phyloP scores from a whole-genome alignment of 805 yeast species.

The Wickerhamomyces mucosus region DNA sequence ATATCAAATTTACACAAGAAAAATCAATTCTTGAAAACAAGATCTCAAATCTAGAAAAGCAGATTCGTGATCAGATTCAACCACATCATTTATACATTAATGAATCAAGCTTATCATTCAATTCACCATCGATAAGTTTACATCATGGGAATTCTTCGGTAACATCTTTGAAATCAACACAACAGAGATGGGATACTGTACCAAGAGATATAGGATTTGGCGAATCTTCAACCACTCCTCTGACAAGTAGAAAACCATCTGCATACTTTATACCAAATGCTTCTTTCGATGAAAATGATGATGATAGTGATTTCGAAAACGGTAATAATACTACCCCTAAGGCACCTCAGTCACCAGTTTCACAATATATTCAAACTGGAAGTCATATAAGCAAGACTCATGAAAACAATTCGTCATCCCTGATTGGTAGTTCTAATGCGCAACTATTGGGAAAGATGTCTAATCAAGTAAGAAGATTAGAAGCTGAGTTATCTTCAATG shows the following conservation, averaged over 20 bases:
- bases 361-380: constrained; percentile 9
- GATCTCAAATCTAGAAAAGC: constrained; percentile 11
- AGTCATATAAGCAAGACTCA: constrained; percentile 5
- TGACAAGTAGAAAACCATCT: constrained; percentile 20
- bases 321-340: constrained; percentile 9
- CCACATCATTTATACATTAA: constrained; percentile 9
- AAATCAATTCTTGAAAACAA: constrained; percentile 11
- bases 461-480: constrained; percentile 67
- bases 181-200: constrained; percentile 11
- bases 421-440: constrained; percentile 28
- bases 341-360: constrained; percentile 14
- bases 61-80: constrained; percentile 8
- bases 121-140: constrained; percentile 1
- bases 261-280: constrained; percentile 3
- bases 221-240: constrained; percentile 39
- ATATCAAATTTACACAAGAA: constrained; percentile 10
- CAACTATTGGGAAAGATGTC: constrained; percentile 72
- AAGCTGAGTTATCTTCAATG: constrained; percentile 60
- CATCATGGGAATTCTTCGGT: neutral
- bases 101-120: neutral
- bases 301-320: constrained; percentile 7
- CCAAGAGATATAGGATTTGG: constrained; percentile 29
- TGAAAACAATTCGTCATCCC: constrained; percentile 3
- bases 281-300: constrained; percentile 8
- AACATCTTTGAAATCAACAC: neutral